These are phyloP conservation scores for Solanum lycopersicoides DNA, from an alignment of 257 asterid genomes.

Conservation along the genomic window DNA sequence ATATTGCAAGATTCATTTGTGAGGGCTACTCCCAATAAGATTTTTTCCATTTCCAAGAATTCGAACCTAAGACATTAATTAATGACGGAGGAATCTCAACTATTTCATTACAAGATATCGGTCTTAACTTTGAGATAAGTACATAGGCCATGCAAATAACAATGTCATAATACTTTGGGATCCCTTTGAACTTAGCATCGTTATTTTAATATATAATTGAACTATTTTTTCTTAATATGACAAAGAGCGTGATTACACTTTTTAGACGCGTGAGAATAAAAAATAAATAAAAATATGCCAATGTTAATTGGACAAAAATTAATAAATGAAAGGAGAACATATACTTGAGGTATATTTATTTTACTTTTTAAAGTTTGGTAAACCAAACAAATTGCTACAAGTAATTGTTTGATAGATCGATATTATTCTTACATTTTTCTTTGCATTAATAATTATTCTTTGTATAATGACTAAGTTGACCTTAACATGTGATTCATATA, in stretches of 20 bases:
- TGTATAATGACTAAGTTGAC: not conserved
- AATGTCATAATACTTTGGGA: not conserved
- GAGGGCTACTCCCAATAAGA: not conserved
- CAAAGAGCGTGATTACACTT: not conserved
- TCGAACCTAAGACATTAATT: accelerated
- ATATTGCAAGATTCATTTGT: not conserved
- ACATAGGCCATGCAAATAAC: not conserved
- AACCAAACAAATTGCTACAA: not conserved
- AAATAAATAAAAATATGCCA: not conserved
- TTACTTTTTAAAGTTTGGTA: not conserved
- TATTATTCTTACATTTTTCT: not conserved
- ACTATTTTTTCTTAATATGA: not conserved
- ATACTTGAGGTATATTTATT: not conserved
- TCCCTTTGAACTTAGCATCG: not conserved
- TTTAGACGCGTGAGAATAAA: not conserved
- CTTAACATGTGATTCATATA: not conserved
- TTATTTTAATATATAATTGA: not conserved
- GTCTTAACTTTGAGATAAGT: not conserved
- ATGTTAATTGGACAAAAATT: not conserved
- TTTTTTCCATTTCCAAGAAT: not conserved
- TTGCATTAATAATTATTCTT: not conserved
- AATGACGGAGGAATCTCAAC: accelerated
- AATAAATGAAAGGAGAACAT: not conserved
- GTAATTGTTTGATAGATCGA: not conserved
- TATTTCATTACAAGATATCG: not conserved